Conservation (phyloP, 768 basidiomycete species). For the Tulasnella sp. region DNA sequence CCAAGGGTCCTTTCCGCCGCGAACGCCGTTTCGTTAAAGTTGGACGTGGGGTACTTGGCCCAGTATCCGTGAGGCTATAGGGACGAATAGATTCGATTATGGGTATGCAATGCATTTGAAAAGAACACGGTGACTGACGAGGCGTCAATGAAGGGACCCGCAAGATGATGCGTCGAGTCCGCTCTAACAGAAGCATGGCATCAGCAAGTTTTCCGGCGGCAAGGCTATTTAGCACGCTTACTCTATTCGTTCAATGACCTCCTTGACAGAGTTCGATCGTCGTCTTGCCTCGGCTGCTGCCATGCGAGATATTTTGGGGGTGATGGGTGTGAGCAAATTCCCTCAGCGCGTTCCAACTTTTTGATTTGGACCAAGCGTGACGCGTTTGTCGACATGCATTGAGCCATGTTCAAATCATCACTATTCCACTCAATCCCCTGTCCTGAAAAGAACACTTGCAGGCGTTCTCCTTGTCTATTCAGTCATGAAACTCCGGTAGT, state of each 20-base stretch:
- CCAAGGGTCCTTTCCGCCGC: background rate
- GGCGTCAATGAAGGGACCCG: constrained; percentile 41
- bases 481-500: constrained; percentile 11
- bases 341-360: too few species aligned
- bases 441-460: constrained; percentile 11
- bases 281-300: background rate
- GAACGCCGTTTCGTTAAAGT: background rate
- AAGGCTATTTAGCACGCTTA: background rate
- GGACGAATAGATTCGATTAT: background rate
- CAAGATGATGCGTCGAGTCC: constrained; percentile 49
- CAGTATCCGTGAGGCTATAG: background rate
- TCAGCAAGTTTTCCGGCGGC: background rate
- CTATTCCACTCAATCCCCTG: constrained; percentile 13
- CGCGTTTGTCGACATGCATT: background rate
- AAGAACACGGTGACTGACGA: constrained; percentile 45
- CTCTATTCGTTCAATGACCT: background rate
- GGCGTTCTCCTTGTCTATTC: constrained; percentile 16
- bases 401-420: constrained; percentile 6
- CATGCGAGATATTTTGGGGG: background rate
- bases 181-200: constrained; percentile 27
- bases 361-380: too few species aligned
- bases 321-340: too few species aligned
- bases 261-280: constrained; percentile 5
- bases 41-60: background rate
- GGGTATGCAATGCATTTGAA: background rate